Evolutionary conservation across 768 basidiomycete genomes (phyloP), one percentile per base, ranked within the genome.

Genomic region (Mycena polygramma): DNA sequence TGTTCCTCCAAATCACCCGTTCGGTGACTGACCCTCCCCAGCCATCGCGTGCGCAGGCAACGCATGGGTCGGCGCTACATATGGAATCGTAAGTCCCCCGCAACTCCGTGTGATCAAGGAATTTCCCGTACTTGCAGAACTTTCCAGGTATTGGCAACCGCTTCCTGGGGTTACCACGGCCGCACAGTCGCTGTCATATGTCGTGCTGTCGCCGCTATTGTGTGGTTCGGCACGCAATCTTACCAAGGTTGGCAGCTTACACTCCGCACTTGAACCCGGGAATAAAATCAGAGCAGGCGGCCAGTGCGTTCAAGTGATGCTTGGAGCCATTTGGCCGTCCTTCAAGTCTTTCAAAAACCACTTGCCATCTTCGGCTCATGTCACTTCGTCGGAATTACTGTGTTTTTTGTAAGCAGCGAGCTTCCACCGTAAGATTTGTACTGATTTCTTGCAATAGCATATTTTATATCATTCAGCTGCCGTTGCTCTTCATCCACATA

Each of bases 261-360:
- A n/a, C 46, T 66, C n/a, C 2, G 39, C 19, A 36, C 19, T 24
- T 41, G 35, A 61, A 30, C 43, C 22, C 37, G 17, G 26, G 36
- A 24, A 19, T 43, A 36, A n/a, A 66, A 30, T 43, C 41, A 24
- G 57, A 54, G 2, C 63, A 74, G 73, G 74, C 26, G 74, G 74
- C 15, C 74, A 73, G 54, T 75, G 74, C 49, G 62, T 75, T 9
- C 37, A 72, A 24, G 68, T 74, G 41, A 75, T 75, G 75, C 49
- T 75, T 19, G 45, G 69, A 43, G 75, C 75, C 20, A 70, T 75
- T 46, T 74, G 61, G 46, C 75, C 75, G 24, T 70, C 65, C 2
- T 75, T 75, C 63, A 70, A 70, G 63, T 80, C 78, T 60, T 69
- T 91, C 48, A 84, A 84, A 4, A 91, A 91, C 75, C 80, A 80